A percentile compares a stretch with the other conserved stretches of the same genome.
Conservation (phyloP, 139 green algal species). For the Chlamydomonas applanata region DNA sequence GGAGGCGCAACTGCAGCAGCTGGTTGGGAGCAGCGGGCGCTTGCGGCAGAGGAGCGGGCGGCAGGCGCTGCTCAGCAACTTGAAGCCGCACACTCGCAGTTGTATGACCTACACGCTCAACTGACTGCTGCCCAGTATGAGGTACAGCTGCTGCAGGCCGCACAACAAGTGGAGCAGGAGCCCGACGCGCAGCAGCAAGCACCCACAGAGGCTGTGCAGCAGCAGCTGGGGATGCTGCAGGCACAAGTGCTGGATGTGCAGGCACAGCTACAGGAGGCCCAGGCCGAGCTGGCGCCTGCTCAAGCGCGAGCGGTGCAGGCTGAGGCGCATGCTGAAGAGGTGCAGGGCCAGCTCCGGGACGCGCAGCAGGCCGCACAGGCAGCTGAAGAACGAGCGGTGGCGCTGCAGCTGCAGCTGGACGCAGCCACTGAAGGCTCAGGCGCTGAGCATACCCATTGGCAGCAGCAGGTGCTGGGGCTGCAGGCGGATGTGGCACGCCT, state of each 20-base stretch:
- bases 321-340: too few relatives aligned
- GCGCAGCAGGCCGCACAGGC: background rate
- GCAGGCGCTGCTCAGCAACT: background rate
- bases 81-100: background rate
- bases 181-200: background rate
- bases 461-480: background rate
- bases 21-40: too few relatives aligned
- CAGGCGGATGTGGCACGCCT: background rate
- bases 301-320: background rate
- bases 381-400: background rate
- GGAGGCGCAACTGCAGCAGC: too few relatives aligned
- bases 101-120: background rate
- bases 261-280: background rate
- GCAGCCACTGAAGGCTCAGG: background rate
- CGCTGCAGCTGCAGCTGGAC: conserved; percentile 6
- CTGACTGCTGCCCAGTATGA: background rate
- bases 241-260: background rate
- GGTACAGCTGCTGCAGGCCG: conserved; percentile 3
- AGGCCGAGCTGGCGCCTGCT: background rate
- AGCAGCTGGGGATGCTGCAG: background rate
- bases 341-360: too few relatives aligned
- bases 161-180: too few relatives aligned
- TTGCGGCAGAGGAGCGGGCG: background rate
- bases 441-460: background rate
- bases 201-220: background rate